Base-by-base conservation (phyloP, 305 asterid species). In the Fraxinus paxiana region DNA sequence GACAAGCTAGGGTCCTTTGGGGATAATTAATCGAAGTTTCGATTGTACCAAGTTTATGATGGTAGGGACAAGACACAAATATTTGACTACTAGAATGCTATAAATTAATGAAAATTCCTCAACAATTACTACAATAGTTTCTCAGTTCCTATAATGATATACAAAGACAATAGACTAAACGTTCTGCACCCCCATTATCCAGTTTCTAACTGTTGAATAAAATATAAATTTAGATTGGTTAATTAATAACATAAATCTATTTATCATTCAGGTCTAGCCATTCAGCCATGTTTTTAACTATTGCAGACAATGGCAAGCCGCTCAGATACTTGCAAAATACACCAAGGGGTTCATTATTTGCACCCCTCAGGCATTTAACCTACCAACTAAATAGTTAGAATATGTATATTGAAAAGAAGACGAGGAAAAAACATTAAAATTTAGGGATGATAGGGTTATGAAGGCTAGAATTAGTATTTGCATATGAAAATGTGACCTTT, bases 401-500 rank as follows among this genome's bases (percentile, higher is more conserved):
- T 20, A 8, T 22, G 33, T 63, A 24, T 4, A 75, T 28, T 26
- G 43, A 13, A 24, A 18, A 75, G n/a, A 2, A 4, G 38, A 37
- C 12, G 20, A 77, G 22, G 6, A 70, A 67, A 67, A 67, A 17
- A 70, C 0, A 20, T 17, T 34, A 22, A 73, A 31, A 18, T 5
- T 30, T 4, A 69, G 31, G 41, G 75, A 30, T 31, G 75, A 15
- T 67, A 67, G 22, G 7, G 46, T 7, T 69, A 22, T 33, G 34
- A n/a, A 56, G 37, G 13, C 17, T 18, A 35, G 30, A 22, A 56
- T 78, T 26, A 73, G 48, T 33, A 46, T 61, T 20, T 26, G 63
- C 15, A 75, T 79, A 65, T 63, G 73, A 3, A 30, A 81, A 30
- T 59, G 83, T 61, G 67, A 95, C 99, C 97, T 94, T 95, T 72